Evolutionary conservation across 2,329 filamentous ascomycete genomes (phyloP), one percentile per base, ranked within the genome.

Genomic region (Cylindrodendrum hubeiense): DNA sequence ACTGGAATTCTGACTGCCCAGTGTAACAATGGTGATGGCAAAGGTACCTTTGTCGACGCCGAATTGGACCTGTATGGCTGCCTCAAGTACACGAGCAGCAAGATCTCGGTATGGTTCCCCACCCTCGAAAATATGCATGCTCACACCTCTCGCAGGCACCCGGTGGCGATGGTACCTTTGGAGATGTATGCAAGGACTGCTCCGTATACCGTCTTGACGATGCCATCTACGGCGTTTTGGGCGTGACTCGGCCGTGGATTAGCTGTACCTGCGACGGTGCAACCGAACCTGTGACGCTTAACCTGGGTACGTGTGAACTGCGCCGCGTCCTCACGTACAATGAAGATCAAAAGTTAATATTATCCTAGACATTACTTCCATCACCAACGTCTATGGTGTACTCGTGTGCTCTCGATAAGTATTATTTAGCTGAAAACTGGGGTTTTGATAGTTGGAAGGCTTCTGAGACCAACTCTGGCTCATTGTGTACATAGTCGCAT

Each of bases 171-270:
- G 56, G 56, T 7, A 44, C 47, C 26, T 60, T 60, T 37, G 56
- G 47, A 6, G 47, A 43, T n/a, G 6, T 30, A 1, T 60, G 37
- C 47, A 52, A 60, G 8, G 56, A 52, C n/a, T 60, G 56, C 47
- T 30, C n/a, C 4, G 26, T 30, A 5, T 52, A 60, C 12, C 26
- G 47, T 22, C 46, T 60, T 5, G 22, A 34, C 4, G 56, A 60
- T 41, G n/a, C 5, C 13, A 2, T 33, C 2, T 60, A 41, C 7
- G 47, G 56, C 21, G 2, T 8, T 12, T 17, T 60, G 5, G 47
- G 46, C 4, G 12, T 30, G 9, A 50, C 46, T 5, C 37, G 47
- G 10, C 56, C 46, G 5, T 60, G 56, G 47, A 22, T 60, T 1
- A 49, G 39, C n/a, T 60, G 56, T 22, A 60, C 37, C 5, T 60